These are phyloP conservation scores for Ceriops zippeliana DNA, from an alignment of 345 rosid species.

Conservation along the genomic window DNA sequence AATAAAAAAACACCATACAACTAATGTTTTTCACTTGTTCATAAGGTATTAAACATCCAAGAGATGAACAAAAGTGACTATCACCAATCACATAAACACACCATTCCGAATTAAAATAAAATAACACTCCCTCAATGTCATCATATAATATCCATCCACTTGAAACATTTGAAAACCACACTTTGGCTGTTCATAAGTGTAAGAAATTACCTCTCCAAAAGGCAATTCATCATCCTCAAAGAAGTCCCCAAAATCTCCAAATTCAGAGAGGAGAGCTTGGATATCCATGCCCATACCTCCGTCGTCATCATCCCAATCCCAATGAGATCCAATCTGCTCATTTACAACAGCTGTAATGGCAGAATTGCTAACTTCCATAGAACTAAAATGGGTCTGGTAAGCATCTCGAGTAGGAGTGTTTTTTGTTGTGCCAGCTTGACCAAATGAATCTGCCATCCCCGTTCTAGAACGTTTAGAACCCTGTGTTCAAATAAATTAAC, in stretches of 20 bases:
- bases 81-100: conserved; percentile 1
- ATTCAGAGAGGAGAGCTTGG: conserved; percentile 94
- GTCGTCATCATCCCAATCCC: conserved; percentile 96
- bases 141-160: no score
- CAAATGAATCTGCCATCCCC: conserved; percentile 59
- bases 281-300: conserved; percentile 86
- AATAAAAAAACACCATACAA: no score
- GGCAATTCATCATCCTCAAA: conserved; percentile 87
- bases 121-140: no score
- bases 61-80: not conserved
- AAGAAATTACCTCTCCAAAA: conserved; percentile 87
- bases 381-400: conserved; percentile 51
- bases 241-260: conserved; percentile 99
- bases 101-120: not conserved
- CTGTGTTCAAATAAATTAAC: conserved; percentile 35
- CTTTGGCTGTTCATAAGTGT: not conserved
- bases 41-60: no score
- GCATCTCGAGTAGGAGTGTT: conserved; percentile 45
- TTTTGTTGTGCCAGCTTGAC: conserved; percentile 53
- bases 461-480: conserved; percentile 82
- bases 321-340: conserved; percentile 68
- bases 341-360: conserved; percentile 58
- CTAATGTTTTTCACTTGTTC: not conserved
- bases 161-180: no score
- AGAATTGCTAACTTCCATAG: conserved; percentile 50